These are phyloP conservation scores for Pythium grandisporangium DNA, from an alignment of 352 stramenopile species.

Conservation along the genomic window DNA sequence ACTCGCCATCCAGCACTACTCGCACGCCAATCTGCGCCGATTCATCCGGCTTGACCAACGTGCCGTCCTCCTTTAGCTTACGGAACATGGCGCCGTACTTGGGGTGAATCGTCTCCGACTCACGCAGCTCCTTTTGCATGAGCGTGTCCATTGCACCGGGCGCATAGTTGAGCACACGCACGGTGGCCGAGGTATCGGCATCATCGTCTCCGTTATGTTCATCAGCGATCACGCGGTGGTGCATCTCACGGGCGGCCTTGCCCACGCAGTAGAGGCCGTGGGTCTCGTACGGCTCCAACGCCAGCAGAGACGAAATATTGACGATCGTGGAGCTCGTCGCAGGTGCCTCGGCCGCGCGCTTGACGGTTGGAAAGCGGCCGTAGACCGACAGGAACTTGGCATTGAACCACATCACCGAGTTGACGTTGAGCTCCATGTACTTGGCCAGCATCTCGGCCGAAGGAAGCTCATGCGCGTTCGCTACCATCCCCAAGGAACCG, in stretches of 20 bases:
- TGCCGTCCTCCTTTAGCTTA: conserved; percentile 41
- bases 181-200: conserved; percentile 4
- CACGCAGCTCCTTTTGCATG: conserved; percentile 70
- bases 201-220: conserved; percentile 23
- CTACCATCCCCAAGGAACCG: conserved; percentile 61
- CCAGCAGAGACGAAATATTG: conserved; percentile 83
- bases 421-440: conserved; percentile 83
- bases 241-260: conserved; percentile 87
- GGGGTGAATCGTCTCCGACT: conserved; percentile 26
- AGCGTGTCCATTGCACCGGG: conserved; percentile 83
- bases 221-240: conserved; percentile 51
- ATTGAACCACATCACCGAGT: conserved; percentile 78
- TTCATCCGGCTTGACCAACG: conserved; percentile 32
- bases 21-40: conserved; percentile 57
- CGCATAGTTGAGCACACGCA: conserved; percentile 78
- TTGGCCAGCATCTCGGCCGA: conserved; percentile 29
- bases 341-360: conserved; percentile 4
- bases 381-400: conserved; percentile 61
- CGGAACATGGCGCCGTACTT: conserved; percentile 31
- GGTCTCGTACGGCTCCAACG: conserved; percentile 69
- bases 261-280: conserved; percentile 77
- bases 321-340: conserved; percentile 24
- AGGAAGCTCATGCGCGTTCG: conserved; percentile 35
- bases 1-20: conserved; percentile 36
- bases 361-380: conserved; percentile 30